phyloP scores from a whole-genome alignment of 345 rosid species.

The Syzygium oleosum region DNA sequence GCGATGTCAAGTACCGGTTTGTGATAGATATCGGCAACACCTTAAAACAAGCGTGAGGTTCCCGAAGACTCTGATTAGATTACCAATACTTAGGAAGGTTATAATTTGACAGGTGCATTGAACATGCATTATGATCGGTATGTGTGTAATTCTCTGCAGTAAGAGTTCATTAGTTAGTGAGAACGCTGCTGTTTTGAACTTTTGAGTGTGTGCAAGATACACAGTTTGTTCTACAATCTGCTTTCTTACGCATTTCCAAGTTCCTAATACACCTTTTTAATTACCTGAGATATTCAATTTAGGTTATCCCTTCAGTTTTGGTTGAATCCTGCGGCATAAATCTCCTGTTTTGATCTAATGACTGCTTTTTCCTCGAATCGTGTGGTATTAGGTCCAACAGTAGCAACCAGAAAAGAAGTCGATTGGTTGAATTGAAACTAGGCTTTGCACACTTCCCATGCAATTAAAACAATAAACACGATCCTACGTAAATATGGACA shows the following conservation, averaged over 20 bases:
- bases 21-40: slow-evolving; percentile 29
- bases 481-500: not conserved
- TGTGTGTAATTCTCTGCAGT: not conserved
- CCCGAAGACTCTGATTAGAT: not conserved
- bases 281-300: not conserved
- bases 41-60: not conserved
- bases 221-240: not conserved
- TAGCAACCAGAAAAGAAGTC: not conserved
- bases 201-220: not conserved
- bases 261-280: not conserved
- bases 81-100: not conserved
- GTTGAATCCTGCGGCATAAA: not conserved
- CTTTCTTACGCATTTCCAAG: not conserved
- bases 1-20: slow-evolving; percentile 31
- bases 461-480: not conserved
- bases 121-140: not conserved
- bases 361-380: not conserved
- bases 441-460: not conserved
- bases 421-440: not conserved
- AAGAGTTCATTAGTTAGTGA: not conserved
- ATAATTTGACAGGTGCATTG: not conserved
- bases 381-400: not conserved
- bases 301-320: not conserved
- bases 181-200: not conserved
- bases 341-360: not conserved